phyloP scores from a whole-genome alignment of 345 rosid genomes.

The Bruguiera gymnorhiza region DNA sequence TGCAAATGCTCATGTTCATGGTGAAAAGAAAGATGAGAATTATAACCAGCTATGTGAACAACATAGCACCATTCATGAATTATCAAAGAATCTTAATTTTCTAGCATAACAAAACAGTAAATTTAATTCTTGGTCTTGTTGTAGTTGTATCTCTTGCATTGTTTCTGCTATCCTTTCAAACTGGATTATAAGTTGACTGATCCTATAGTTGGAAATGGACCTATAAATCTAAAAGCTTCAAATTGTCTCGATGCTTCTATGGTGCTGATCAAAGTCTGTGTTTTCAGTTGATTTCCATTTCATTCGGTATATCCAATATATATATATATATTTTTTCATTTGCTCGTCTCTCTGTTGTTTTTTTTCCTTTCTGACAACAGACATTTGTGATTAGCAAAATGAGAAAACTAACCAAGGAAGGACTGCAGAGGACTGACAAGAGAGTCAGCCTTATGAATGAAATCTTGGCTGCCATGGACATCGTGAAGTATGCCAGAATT shows the following conservation, averaged over 20 bases:
- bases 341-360: background rate
- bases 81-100: too few relatives aligned
- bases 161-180: background rate
- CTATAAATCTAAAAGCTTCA: background rate
- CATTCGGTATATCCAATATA: background rate
- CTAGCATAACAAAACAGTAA: too few relatives aligned
- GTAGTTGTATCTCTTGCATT: background rate
- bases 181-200: background rate
- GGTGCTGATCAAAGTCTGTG: background rate
- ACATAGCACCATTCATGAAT: too few relatives aligned
- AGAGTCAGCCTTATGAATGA: constrained; percentile 39
- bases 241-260: background rate
- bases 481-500: constrained; percentile 27
- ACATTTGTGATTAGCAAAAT: constrained; percentile 28
- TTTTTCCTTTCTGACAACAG: constrained; percentile 14
- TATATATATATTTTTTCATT: background rate
- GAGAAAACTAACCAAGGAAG: constrained; percentile 34
- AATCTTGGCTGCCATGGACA: constrained; percentile 33
- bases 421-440: constrained; percentile 31
- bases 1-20: too few relatives aligned
- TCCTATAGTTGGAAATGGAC: background rate
- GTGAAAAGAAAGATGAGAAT: too few relatives aligned
- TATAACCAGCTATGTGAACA: too few relatives aligned
- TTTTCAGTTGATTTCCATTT: background rate
- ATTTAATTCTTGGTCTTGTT: too few relatives aligned